Base-by-base conservation (phyloP, 495 filamentous ascomycete genomes). In the Aspergillus campestris region DNA sequence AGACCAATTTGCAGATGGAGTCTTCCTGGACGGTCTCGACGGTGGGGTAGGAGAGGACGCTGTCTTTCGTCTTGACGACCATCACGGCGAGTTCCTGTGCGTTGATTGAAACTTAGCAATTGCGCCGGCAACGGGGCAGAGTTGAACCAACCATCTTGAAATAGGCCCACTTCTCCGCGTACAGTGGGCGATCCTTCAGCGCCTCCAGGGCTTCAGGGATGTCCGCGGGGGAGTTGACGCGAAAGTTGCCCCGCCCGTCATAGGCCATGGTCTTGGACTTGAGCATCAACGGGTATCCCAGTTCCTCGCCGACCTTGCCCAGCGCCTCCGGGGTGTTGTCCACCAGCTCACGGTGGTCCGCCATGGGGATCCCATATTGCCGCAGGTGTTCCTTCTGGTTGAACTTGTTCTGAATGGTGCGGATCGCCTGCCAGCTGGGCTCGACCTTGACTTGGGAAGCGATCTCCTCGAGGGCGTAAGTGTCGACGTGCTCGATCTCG, bases 401-500 rank as follows among this genome's bases (percentile, higher is more conserved):
- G 64, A 79, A 97, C 67, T 98, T 98, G 72, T 98, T 91, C 73
- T 98, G 94, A 49, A 98, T 96, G 24, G 81, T 83, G 14, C 87
- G 81, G 45, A 97, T 80, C 7, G 92, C 94, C 65, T 77, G 76
- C 87, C 87, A 95, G 45, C 80, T 86, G 13, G 92, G 92, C 58
- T 95, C 84, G n/a, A 94, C 75, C 31, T 66, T 64, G 33, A 72
- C 66, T 43, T 75, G 61, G 34, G 84, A 69, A 10, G 81, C 79
- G 35, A 95, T 76, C 47, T 94, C 84, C 61, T 95, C 87, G 29
- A 97, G 74, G n/a, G 89, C 85, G 39, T 88, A 70, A 35, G 91
- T 95, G 54, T 98, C 82, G 44, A 98, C 89, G 70, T 98, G 92
- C 67, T 98, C 92, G 51, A 97, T 97, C 62, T 98, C 92, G n/a